Conservation (phyloP, 805 yeast genomes). For the Saccharomycopsis fermentans region DNA sequence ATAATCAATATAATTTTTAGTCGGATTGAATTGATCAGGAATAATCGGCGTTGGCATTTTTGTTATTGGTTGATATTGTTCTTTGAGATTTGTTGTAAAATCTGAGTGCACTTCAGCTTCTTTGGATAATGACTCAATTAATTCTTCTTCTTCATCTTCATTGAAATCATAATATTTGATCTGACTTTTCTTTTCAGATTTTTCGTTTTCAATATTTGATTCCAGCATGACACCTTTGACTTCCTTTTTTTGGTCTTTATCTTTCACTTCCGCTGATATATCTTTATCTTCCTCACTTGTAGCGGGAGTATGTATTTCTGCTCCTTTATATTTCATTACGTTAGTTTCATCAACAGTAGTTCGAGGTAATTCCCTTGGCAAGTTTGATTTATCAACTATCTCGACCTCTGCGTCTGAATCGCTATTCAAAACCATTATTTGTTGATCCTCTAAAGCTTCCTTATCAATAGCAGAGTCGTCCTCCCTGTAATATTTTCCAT, state of each 20-base stretch:
- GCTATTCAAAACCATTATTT: conserved; percentile 9
- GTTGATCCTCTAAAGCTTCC: not conserved
- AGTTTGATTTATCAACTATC: not conserved
- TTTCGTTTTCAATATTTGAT: not conserved
- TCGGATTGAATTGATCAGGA: conserved; percentile 40
- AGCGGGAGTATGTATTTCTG: not conserved
- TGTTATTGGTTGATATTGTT: conserved; percentile 9
- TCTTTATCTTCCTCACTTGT: not conserved
- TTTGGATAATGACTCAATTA: conserved; percentile 48
- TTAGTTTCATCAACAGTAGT: not conserved
- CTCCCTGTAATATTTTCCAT: not conserved
- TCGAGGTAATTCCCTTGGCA: not conserved
- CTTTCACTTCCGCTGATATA: not conserved
- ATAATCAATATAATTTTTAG: conserved; percentile 61
- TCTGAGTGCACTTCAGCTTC: conserved; percentile 68
- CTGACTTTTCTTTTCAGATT: not conserved
- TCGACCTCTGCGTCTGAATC: conserved; percentile 11
- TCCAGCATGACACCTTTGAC: not conserved
- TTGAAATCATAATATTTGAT: conserved; percentile 47
- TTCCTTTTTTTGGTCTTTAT: not conserved
- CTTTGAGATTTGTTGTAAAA: conserved; percentile 38
- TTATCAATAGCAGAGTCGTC: not conserved
- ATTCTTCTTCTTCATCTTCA: conserved; percentile 66
- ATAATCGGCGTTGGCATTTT: not conserved
- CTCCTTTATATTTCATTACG: not conserved